These are phyloP conservation scores for Aspergillus funiculosus DNA, from an alignment of 495 filamentous ascomycete species.

Conservation along the genomic window DNA sequence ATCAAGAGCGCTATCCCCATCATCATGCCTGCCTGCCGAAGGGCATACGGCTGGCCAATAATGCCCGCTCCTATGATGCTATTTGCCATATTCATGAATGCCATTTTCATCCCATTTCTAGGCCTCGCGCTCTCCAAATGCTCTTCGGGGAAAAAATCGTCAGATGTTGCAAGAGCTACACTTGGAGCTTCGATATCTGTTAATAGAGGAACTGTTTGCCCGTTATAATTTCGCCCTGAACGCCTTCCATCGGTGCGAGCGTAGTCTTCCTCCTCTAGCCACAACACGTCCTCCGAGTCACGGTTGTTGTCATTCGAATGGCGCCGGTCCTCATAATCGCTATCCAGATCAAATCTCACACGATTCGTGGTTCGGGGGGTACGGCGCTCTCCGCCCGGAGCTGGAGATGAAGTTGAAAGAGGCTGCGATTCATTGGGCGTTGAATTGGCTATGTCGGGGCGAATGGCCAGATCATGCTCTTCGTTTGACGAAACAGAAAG, in stretches of 20 bases:
- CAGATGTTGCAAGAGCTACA: slow-evolving; percentile 66
- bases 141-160: slow-evolving; percentile 55
- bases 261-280: slow-evolving; percentile 57
- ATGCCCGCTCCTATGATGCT: slow-evolving; percentile 97
- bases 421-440: slow-evolving; percentile 21
- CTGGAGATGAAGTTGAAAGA: slow-evolving; percentile 44
- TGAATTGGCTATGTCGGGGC: slow-evolving; percentile 17
- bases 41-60: slow-evolving; percentile 94
- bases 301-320: slow-evolving; percentile 34
- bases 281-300: slow-evolving; percentile 40
- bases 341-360: slow-evolving; percentile 79
- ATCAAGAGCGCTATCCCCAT: slow-evolving; percentile 75
- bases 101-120: slow-evolving; percentile 59
- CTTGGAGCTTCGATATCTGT: slow-evolving; percentile 84
- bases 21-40: slow-evolving; percentile 79
- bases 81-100: slow-evolving; percentile 99
- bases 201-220: slow-evolving; percentile 65
- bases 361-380: slow-evolving; percentile 76
- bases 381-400: slow-evolving; percentile 42
- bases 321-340: slow-evolving; percentile 29
- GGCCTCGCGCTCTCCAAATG: slow-evolving; percentile 56
- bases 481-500: slow-evolving; percentile 23
- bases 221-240: slow-evolving; percentile 21
- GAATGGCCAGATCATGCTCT: slow-evolving; percentile 26
- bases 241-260: slow-evolving; percentile 25